Percentiles rank a stretch among this genome's conserved stretches.
phyloP scores from a whole-genome alignment of 257 asterid species.

The Ballota nigra region DNA sequence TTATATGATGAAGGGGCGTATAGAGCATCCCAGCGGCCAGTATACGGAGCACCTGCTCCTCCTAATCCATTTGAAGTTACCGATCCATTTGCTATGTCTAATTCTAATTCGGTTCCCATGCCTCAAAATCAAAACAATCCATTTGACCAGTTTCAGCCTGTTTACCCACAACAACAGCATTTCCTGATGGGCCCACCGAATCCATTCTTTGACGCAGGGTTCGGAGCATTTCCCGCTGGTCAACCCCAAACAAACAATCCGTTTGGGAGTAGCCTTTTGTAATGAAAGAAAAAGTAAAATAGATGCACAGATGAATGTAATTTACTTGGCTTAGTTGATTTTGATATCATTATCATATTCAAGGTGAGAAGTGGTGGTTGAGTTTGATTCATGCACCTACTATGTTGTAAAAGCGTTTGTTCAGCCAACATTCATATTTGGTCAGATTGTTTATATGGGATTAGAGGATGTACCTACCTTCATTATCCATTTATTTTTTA shows the following conservation, averaged over 20 bases:
- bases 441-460: background rate
- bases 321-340: slow-evolving; percentile 29
- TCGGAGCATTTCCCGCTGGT: slow-evolving; percentile 60
- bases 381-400: slow-evolving; percentile 22
- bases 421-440: background rate
- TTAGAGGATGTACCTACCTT: background rate
- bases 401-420: slow-evolving; percentile 24
- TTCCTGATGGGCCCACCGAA: slow-evolving; percentile 51
- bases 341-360: slow-evolving; percentile 26
- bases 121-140: slow-evolving; percentile 71
- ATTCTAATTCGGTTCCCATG: slow-evolving; percentile 43
- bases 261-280: slow-evolving; percentile 67
- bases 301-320: slow-evolving; percentile 14
- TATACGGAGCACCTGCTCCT: slow-evolving; percentile 72
- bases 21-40: slow-evolving; percentile 86
- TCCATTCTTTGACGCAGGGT: slow-evolving; percentile 64
- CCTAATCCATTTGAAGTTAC: slow-evolving; percentile 88
- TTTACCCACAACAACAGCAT: slow-evolving; percentile 51
- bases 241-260: slow-evolving; percentile 76
- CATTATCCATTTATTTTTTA: too few species aligned
- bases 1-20: slow-evolving; percentile 89
- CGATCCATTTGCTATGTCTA: slow-evolving; percentile 71
- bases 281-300: background rate
- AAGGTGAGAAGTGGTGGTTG: slow-evolving; percentile 1
- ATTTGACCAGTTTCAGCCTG: slow-evolving; percentile 66